phyloP scores from a whole-genome alignment of 306 rosid species.

The Vigna nakashimae region DNA sequence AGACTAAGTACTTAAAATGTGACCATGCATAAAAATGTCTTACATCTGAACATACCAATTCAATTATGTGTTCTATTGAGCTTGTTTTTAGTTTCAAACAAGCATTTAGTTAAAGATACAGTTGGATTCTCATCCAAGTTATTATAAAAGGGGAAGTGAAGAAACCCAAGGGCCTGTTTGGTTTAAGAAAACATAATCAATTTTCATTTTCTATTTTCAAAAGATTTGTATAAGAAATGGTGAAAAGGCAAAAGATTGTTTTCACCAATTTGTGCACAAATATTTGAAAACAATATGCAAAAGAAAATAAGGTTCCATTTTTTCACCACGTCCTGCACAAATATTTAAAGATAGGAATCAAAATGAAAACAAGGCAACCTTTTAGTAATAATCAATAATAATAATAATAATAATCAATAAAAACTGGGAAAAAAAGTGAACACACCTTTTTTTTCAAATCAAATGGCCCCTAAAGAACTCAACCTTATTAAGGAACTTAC shows the following conservation, averaged over 20 bases:
- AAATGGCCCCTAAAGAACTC: neutral
- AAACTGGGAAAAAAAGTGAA: no score
- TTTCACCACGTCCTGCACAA: neutral
- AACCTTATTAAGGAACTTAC: constrained; percentile 1
- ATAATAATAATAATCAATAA: neutral
- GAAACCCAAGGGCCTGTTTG: no score
- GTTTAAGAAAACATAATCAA: no score
- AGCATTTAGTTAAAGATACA: no score
- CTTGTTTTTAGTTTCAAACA: no score
- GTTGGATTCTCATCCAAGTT: no score
- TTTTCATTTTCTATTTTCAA: no score
- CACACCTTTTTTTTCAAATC: neutral
- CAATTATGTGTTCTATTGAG: neutral
- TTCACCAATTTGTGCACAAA: neutral
- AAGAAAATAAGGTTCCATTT: no score
- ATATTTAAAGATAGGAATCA: neutral
- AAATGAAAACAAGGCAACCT: neutral
- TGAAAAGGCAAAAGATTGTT: neutral
- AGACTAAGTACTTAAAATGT: constrained; percentile 3
- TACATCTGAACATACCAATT: neutral
- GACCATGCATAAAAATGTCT: constrained; percentile 9
- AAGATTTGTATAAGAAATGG: no score
- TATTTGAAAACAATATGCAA: neutral
- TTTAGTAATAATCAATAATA: neutral
- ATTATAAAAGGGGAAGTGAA: no score